These are phyloP conservation scores for Nicotiana otophora DNA, from an alignment of 257 asterid genomes.

Conservation along the genomic window DNA sequence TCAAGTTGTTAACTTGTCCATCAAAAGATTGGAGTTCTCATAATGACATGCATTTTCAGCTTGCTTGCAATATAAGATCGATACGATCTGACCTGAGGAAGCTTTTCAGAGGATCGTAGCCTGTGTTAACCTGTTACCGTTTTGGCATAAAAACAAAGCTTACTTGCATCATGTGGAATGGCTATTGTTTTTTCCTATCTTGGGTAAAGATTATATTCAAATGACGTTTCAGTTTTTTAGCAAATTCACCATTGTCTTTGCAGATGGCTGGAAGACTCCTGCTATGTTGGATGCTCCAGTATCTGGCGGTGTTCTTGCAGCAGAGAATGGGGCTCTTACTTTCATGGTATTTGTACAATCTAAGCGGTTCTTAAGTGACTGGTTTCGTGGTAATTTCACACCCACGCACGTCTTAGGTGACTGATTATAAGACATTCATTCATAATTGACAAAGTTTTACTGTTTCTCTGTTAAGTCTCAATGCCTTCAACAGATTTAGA, in stretches of 20 bases:
- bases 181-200: background rate
- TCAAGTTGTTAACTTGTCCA: background rate
- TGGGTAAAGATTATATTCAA: background rate
- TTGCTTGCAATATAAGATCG: background rate
- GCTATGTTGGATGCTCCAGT: conserved; percentile 98
- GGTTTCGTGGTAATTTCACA: background rate
- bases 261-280: conserved; percentile 47
- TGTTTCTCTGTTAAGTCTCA: background rate
- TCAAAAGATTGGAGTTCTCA: background rate
- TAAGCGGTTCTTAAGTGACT: background rate
- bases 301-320: conserved; percentile 92
- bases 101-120: background rate
- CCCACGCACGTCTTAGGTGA: background rate
- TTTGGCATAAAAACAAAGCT: background rate
- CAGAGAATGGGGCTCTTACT: conserved; percentile 83
- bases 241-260: conserved; percentile 1
- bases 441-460: background rate
- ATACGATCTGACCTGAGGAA: background rate
- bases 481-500: background rate
- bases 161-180: conserved; percentile 6
- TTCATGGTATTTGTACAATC: conserved; percentile 60
- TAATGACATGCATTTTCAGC: background rate
- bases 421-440: background rate
- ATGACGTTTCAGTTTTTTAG: background rate
- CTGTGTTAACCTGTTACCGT: background rate